Conservation (phyloP, 1,139 yeast genomes). For the Sugiyamaella sp. region DNA sequence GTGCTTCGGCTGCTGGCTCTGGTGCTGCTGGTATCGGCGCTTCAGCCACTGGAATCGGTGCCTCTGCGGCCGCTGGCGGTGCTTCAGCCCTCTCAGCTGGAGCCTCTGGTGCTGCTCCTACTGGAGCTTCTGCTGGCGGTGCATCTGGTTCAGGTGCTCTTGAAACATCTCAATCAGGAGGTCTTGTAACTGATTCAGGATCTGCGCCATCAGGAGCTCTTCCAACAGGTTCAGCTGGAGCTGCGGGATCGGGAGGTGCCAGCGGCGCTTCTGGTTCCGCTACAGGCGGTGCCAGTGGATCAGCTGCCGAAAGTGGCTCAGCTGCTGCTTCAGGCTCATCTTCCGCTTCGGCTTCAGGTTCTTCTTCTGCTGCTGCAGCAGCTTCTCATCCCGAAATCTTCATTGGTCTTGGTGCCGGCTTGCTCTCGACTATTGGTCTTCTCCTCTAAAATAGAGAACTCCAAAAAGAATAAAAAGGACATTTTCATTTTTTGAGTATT, state of each 20-base stretch:
- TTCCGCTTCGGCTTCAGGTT: slow-evolving; percentile 6
- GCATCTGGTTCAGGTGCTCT: slow-evolving; percentile 17
- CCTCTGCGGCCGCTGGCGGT: slow-evolving; percentile 23
- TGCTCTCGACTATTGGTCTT: slow-evolving; percentile 29
- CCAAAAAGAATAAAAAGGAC: background rate
- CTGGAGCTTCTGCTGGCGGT: slow-evolving; percentile 18
- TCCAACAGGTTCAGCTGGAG: slow-evolving; percentile 17
- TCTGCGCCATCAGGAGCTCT: slow-evolving; percentile 15
- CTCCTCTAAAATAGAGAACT: slow-evolving; percentile 17
- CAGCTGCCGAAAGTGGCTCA: slow-evolving; percentile 23
- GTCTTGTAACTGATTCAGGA: slow-evolving; percentile 11
- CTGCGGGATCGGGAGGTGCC: slow-evolving; percentile 8
- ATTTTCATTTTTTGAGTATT: background rate
- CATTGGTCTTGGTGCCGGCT: slow-evolving; percentile 28
- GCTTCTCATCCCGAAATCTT: slow-evolving; percentile 28
- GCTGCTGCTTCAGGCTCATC: slow-evolving; percentile 18
- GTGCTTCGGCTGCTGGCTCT: slow-evolving; percentile 20
- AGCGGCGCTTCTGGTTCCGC: slow-evolving; percentile 27
- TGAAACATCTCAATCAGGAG: slow-evolving; percentile 14
- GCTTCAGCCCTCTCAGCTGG: slow-evolving; percentile 25
- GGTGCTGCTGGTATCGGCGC: slow-evolving; percentile 22
- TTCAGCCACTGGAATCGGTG: slow-evolving; percentile 23
- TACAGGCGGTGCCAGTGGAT: slow-evolving; percentile 8
- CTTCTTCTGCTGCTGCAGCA: slow-evolving; percentile 21
- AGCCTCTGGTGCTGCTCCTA: slow-evolving; percentile 16